Conservation (phyloP, 2,329 filamentous ascomycete species). For the Colletotrichum navitas region DNA sequence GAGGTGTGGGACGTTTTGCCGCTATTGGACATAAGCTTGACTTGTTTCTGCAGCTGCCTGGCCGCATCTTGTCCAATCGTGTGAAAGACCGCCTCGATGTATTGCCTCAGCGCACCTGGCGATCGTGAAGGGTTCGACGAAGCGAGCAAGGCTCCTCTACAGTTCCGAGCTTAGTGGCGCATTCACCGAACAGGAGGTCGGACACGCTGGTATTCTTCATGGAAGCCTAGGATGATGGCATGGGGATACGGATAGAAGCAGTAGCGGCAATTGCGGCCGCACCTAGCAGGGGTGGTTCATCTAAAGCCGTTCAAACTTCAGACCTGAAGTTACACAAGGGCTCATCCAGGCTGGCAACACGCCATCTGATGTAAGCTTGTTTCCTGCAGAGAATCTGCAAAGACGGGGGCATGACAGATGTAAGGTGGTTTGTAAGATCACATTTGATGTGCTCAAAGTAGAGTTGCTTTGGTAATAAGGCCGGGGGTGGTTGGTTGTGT, state of each 20-base stretch:
- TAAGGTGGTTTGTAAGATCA: constrained; percentile 33
- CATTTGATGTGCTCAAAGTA: constrained; percentile 15
- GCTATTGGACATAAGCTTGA: constrained; percentile 28
- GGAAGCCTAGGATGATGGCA: constrained; percentile 17
- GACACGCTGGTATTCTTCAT: constrained; percentile 3
- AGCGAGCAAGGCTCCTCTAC: constrained; percentile 8
- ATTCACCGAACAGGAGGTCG: constrained; percentile 7
- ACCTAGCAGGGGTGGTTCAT: constrained; percentile 23
- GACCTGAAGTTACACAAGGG: constrained; percentile 12
- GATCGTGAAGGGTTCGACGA: not conserved
- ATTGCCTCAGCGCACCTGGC: not conserved
- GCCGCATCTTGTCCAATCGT: constrained; percentile 21
- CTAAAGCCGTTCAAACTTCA: constrained; percentile 3
- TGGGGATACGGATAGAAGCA: constrained; percentile 24
- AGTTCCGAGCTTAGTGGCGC: not conserved
- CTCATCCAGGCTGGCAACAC: constrained; percentile 7
- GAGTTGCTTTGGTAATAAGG: constrained; percentile 25
- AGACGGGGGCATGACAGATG: constrained; percentile 26
- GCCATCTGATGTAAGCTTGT: constrained; percentile 38
- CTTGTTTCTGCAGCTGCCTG: constrained; percentile 17
- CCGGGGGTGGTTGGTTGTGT: not conserved
- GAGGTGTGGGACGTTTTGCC: not conserved
- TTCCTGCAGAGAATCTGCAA: constrained; percentile 19
- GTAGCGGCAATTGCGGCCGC: constrained; percentile 16
- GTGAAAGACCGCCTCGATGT: constrained; percentile 6